A percentile compares a stretch with the other conserved stretches of the same genome.
Evolutionary conservation across 805 yeast genomes (phyloP).

Genomic region (Kazachstania africana): DNA sequence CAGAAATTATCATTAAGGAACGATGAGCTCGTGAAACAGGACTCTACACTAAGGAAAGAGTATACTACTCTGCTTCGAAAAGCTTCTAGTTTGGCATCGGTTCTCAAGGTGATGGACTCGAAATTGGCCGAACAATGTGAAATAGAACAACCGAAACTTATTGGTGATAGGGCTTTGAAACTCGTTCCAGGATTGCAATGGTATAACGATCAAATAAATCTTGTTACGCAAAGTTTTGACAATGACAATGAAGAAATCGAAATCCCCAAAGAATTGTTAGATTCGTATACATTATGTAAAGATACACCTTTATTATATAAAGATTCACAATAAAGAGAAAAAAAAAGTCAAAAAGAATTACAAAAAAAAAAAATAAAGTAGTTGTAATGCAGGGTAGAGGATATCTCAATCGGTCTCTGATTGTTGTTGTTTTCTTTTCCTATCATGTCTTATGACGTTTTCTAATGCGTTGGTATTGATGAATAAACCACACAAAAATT

Average conservation of each 20-base stretch:
- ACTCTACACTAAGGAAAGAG: slow-evolving; percentile 19
- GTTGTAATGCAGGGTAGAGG: too few relatives aligned
- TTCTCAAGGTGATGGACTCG: slow-evolving; percentile 7
- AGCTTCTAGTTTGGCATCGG: slow-evolving; percentile 16
- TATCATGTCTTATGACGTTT: slow-evolving; percentile 35
- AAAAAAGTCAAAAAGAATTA: too few relatives aligned
- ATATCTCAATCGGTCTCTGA: too few relatives aligned
- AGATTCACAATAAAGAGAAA: slow-evolving; percentile 6
- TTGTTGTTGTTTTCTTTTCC: slow-evolving; percentile 11
- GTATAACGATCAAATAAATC: slow-evolving; percentile 18
- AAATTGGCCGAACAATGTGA: not conserved
- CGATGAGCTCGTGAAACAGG: slow-evolving; percentile 24
- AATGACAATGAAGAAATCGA: slow-evolving; percentile 5
- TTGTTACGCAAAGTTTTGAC: slow-evolving; percentile 2
- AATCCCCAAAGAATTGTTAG: slow-evolving; percentile 17
- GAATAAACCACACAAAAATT: slow-evolving; percentile 55
- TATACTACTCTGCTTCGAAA: slow-evolving; percentile 24
- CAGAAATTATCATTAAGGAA: slow-evolving; percentile 13
- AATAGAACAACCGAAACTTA: slow-evolving; percentile 5
- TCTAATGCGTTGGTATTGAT: slow-evolving; percentile 44
- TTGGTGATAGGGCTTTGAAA: slow-evolving; percentile 9
- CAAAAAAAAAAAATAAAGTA: too few relatives aligned
- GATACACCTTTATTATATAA: slow-evolving; percentile 22
- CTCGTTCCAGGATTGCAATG: slow-evolving; percentile 18
- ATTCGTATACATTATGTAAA: slow-evolving; percentile 19